Base-by-base conservation (phyloP, 495 filamentous ascomycete species). In the Penicillium paradoxum region DNA sequence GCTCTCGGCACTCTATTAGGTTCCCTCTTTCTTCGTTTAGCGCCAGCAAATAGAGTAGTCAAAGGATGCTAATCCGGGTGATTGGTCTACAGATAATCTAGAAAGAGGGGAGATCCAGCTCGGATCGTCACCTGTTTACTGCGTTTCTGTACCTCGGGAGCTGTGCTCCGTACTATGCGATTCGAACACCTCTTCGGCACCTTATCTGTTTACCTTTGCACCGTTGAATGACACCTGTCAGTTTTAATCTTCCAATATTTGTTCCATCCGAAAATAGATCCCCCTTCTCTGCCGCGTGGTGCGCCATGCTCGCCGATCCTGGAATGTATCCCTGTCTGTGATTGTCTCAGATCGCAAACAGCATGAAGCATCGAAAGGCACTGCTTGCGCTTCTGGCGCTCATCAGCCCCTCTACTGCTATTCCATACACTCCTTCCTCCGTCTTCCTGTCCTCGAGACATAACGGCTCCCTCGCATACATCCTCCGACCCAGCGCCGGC, bases 401-500 rank as follows among this genome's bases (percentile, higher is more conserved):
- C n/a, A 13, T 65, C 47, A 18, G 50, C 13, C 34, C 55, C 25
- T 55, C 47, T 56, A 60, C 77, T 49, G 66, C 73, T 19, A 73
- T 89, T 21, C 89, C 88, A 27, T 95, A 95, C 73, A 82, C 79
- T 21, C 88, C 90, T 0, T 87, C 90, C 0, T 79, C 75, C 19
- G 76, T 91, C 17, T 71, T 80, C 40, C 73, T 88, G 29, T 72
- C 85, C 4, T 65, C 79, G 10, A 63, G 68, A 27, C 72, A 78
- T 36, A 75, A 75, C 56, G 64, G 74, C 38, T 66, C 71, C 3
- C 51, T 76, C 49, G 67, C 73, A 30, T 92, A 91, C 63, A 73
- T 91, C 50, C 79, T 92, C 53, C 73, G 64, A 54, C 69, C 72
- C 45, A 69, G 64, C 63, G 75, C 68, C 53, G 72, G 43, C 49